A percentile compares a stretch with the other conserved stretches of the same genome.
These are phyloP conservation scores for Hyaloperonospora brassicae DNA, from an alignment of 352 stramenopile species.

Conservation along the genomic window DNA sequence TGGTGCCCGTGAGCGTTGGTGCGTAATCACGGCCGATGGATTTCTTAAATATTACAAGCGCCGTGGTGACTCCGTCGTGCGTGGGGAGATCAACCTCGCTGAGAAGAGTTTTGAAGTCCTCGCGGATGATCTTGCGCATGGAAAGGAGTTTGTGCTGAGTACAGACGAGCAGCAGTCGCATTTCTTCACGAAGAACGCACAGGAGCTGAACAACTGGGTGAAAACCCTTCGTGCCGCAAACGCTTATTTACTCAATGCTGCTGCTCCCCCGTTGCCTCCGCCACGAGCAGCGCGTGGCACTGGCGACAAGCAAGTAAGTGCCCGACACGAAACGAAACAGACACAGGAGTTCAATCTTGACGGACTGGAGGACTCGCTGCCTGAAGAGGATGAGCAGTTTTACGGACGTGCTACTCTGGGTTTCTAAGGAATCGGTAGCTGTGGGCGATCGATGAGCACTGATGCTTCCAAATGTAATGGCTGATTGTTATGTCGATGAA, in stretches of 20 bases:
- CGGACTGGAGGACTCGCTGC: slow-evolving; percentile 31
- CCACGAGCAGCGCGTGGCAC: slow-evolving; percentile 20
- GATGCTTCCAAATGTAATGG: slow-evolving; percentile 28
- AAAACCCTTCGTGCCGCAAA: slow-evolving; percentile 67
- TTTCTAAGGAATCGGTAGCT: slow-evolving; percentile 40
- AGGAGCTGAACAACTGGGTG: slow-evolving; percentile 75
- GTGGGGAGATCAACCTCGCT: slow-evolving; percentile 71
- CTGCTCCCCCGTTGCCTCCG: slow-evolving; percentile 22
- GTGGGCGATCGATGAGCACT: slow-evolving; percentile 7
- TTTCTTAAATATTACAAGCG: slow-evolving; percentile 84
- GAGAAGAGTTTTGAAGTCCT: slow-evolving; percentile 78
- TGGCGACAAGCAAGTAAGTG: slow-evolving; percentile 18
- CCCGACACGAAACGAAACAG: slow-evolving; percentile 23
- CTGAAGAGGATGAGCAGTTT: slow-evolving; percentile 70
- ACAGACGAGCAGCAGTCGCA: slow-evolving; percentile 81
- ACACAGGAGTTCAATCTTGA: slow-evolving; percentile 34
- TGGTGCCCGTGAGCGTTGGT: slow-evolving; percentile 77
- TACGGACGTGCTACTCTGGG: slow-evolving; percentile 77
- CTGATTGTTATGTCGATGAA: slow-evolving; percentile 23
- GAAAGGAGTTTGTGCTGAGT: slow-evolving; percentile 74
- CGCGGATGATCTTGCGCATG: slow-evolving; percentile 63
- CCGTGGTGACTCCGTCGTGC: slow-evolving; percentile 70
- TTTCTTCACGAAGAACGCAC: slow-evolving; percentile 69
- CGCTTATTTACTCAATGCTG: slow-evolving; percentile 46
- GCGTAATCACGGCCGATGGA: slow-evolving; percentile 62